Evolutionary conservation across 495 filamentous ascomycete genomes (phyloP).

Genomic region (Neurospora discreta): DNA sequence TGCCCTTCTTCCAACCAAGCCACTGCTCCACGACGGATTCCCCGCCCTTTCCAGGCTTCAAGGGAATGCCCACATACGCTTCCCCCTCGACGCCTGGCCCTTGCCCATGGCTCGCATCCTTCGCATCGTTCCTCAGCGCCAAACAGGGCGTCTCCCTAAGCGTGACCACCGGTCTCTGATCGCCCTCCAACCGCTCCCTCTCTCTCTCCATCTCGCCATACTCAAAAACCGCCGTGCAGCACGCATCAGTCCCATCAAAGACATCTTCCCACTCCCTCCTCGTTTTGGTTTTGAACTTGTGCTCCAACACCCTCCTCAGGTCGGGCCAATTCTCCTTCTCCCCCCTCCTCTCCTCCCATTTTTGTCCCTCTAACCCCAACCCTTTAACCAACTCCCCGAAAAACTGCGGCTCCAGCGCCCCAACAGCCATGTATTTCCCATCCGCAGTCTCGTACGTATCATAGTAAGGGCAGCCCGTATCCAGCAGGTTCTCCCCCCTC

Average conservation of each 20-base stretch:
- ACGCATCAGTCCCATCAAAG: slow-evolving; percentile 86
- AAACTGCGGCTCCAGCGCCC: slow-evolving; percentile 81
- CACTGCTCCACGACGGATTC: slow-evolving; percentile 58
- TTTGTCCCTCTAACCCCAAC: slow-evolving; percentile 41
- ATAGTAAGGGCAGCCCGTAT: slow-evolving; percentile 81
- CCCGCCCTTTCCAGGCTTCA: slow-evolving; percentile 60
- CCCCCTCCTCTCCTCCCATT: slow-evolving; percentile 41
- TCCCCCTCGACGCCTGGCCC: slow-evolving; percentile 40
- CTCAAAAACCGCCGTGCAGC: slow-evolving; percentile 75
- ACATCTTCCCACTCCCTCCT: slow-evolving; percentile 71
- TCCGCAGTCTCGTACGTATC: slow-evolving; percentile 79
- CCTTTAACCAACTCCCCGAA: slow-evolving; percentile 55
- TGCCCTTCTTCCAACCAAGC: slow-evolving; percentile 66
- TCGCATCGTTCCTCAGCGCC: slow-evolving; percentile 32
- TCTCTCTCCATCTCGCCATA: slow-evolving; percentile 58
- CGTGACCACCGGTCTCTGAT: slow-evolving; percentile 66
- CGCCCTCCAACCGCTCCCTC: slow-evolving; percentile 40
- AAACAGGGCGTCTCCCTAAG: slow-evolving; percentile 53
- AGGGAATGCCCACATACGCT: slow-evolving; percentile 49
- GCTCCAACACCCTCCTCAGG: slow-evolving; percentile 48
- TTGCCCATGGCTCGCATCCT: slow-evolving; percentile 31
- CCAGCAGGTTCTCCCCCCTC: slow-evolving; percentile 68
- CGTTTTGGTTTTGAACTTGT: slow-evolving; percentile 59
- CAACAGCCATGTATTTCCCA: slow-evolving; percentile 77
- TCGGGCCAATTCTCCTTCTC: slow-evolving; percentile 55